Conservation (phyloP, 2,329 filamentous ascomycete genomes). For the Plectosphaerella cucumerina region DNA sequence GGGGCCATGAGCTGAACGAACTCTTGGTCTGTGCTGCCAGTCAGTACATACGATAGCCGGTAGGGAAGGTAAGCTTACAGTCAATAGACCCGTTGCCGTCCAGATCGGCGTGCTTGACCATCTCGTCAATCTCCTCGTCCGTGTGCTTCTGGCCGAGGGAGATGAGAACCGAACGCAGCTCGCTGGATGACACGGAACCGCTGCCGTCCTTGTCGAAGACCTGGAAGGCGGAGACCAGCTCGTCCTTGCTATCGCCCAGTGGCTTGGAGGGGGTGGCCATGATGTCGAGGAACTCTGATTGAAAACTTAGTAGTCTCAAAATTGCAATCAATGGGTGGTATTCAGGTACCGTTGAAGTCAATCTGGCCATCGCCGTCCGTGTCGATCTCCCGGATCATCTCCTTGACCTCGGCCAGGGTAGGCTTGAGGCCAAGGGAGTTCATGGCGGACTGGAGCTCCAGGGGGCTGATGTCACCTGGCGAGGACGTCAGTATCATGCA, state of each 20-base stretch:
- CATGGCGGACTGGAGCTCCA: slow-evolving; percentile 14
- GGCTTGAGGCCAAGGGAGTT: slow-evolving; percentile 15
- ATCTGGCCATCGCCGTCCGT: slow-evolving; percentile 13
- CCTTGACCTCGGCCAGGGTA: slow-evolving; percentile 13
- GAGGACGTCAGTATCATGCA: neutral
- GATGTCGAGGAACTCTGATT: slow-evolving; percentile 12
- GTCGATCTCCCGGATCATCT: slow-evolving; percentile 14
- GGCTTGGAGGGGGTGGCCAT: slow-evolving; percentile 13
- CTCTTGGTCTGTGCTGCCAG: slow-evolving; percentile 9
- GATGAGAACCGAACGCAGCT: slow-evolving; percentile 14
- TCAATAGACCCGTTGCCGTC: slow-evolving; percentile 15
- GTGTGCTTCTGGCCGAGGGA: slow-evolving; percentile 14
- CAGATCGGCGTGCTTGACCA: slow-evolving; percentile 13
- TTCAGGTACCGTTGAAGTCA: slow-evolving; percentile 9
- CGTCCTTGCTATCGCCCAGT: slow-evolving; percentile 9
- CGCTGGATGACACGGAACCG: slow-evolving; percentile 13
- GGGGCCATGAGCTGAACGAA: slow-evolving; percentile 15
- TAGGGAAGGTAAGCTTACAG: slow-evolving; percentile 5
- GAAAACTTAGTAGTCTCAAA: neutral
- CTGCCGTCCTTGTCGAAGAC: slow-evolving; percentile 15
- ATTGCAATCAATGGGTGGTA: neutral
- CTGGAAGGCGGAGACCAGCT: slow-evolving; percentile 14
- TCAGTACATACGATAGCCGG: neutral
- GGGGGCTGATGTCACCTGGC: slow-evolving; percentile 12
- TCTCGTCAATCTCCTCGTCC: slow-evolving; percentile 15